Base-by-base conservation (phyloP, 139 green algal genomes). In the Eudorina sp. region DNA sequence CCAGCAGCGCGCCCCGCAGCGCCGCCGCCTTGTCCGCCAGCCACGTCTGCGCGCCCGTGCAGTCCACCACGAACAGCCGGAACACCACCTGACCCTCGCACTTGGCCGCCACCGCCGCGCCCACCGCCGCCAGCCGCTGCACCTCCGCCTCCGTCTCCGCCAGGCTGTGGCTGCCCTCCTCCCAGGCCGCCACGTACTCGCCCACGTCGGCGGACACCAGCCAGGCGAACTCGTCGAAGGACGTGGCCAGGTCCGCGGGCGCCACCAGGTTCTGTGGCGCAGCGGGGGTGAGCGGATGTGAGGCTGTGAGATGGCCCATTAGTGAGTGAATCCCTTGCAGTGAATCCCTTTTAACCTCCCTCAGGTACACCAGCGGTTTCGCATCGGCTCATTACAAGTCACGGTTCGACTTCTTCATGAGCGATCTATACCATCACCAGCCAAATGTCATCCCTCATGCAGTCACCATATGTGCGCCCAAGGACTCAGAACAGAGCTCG, bases 121-220 rank as follows among this genome's bases (percentile, higher is more conserved):
- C 89, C 60, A 96, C 87, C 73, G 89, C 64, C 73, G 89, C 62
- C 84, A 95, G 86, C 29, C 90, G 89, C 43, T 46, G 62, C 48
- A 96, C 90, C 89, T 96, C 95, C 21, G 74, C 88, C 60, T 91
- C 84, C 43, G 90, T 95, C 66, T 96, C 94, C 51, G 93, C 89
- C 76, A 96, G 78, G 27, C 53, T 91, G 89, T 95, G 93, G n/a
- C 89, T 81, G 1, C 45, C 91, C 34, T 75, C 89, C n/a, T 72
- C 66, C 94, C 94, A 97, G 2, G 41, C 88, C 4, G 62, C 79
- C 36, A 96, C 69, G 66, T 90, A 94, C 7, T 83, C 89, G 3
- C 70, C 74, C 36, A 53, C 38, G 34, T 79, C 51, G 27, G 58
- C 81, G 1, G 36, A 34, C 38, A 94, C 86, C 62, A 93, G 82